phyloP scores from a whole-genome alignment of 2,329 filamentous ascomycete genomes.

The Aspergillus tubingensis region DNA sequence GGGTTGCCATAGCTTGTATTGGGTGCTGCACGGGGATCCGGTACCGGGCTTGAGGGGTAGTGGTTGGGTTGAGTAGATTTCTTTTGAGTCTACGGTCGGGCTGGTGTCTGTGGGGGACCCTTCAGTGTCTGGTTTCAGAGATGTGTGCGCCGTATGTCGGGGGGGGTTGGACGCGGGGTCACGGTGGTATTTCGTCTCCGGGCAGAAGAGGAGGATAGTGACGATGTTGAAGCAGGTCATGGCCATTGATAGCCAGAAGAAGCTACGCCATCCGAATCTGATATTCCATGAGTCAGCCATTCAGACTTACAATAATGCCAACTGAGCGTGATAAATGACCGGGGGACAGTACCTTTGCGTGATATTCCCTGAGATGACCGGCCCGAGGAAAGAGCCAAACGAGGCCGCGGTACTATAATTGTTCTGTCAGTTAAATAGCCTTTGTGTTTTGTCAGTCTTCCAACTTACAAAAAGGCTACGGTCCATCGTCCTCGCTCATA shows the following conservation, averaged over 20 bases:
- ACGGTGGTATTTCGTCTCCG: conserved; percentile 6
- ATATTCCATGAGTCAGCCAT: background rate
- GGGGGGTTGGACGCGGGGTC: background rate
- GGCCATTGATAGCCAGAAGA: conserved; percentile 13
- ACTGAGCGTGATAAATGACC: too few species aligned
- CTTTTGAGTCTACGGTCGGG: background rate
- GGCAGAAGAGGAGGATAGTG: background rate
- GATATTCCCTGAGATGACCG: background rate
- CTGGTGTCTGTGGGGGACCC: background rate
- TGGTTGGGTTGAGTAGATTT: background rate
- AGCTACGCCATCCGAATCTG: conserved; percentile 14
- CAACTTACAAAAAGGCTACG: background rate
- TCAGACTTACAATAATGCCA: too few species aligned
- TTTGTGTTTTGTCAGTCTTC: too few species aligned
- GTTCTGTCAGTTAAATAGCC: too few species aligned
- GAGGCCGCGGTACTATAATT: background rate
- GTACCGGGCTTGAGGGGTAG: background rate
- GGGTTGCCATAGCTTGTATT: conserved; percentile 2
- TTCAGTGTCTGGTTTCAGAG: background rate
- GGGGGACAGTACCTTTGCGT: background rate
- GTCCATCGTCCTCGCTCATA: background rate
- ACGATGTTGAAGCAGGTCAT: conserved; percentile 5
- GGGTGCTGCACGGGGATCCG: background rate
- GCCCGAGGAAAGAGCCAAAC: background rate
- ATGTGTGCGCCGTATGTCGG: background rate